Evolutionary conservation across 2,329 filamentous ascomycete species (phyloP), one percentile per base, ranked within the genome.

Genomic region (Ascochyta lentis): DNA sequence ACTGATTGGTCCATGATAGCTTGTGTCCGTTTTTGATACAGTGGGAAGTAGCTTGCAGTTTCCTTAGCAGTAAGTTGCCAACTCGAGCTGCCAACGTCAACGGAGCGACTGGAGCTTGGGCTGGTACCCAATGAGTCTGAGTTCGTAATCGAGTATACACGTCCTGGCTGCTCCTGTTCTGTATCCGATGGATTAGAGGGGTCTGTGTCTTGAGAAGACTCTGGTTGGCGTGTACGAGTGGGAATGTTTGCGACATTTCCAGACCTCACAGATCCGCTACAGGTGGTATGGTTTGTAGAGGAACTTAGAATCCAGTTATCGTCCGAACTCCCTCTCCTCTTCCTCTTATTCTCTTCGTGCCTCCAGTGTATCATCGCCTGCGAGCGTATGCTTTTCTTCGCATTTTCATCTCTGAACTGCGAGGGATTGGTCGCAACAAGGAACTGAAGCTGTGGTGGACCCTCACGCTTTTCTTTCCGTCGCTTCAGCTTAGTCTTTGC

Each of bases 341-440:
- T 42, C 29, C 49, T 57, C 34, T 57, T 45, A 5, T 39, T 34
- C 13, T 56, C 51, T 38, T 63, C 64, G 39, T 68, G 71, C 39
- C 67, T 57, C 50, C 69, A 68, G 19, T 69, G 63, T 6, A 65
- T 67, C 71, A 73, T 75, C 23, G 68, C 71, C 47, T 72, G 69
- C 5, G 70, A 73, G 8, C 71, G 71, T 40, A 75, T 64, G 43
- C 62, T 70, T 31, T 65, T 61, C 50, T 67, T 71, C 5, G 61
- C 58, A 4, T 58, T 49, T 31, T 64, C 62, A 39, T 68, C 60
- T 24, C 66, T 73, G 57, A 75, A 75, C 12, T 73, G 63, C 5
- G 68, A 64, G 1, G 62, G 71, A 38, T 49, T 38, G 31, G 70
- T 74, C 24, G 68, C 70, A 2, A 67, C 70, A 10, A 74, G 46